phyloP scores from a whole-genome alignment of 352 stramenopile species.

The Phytophthora pini region DNA sequence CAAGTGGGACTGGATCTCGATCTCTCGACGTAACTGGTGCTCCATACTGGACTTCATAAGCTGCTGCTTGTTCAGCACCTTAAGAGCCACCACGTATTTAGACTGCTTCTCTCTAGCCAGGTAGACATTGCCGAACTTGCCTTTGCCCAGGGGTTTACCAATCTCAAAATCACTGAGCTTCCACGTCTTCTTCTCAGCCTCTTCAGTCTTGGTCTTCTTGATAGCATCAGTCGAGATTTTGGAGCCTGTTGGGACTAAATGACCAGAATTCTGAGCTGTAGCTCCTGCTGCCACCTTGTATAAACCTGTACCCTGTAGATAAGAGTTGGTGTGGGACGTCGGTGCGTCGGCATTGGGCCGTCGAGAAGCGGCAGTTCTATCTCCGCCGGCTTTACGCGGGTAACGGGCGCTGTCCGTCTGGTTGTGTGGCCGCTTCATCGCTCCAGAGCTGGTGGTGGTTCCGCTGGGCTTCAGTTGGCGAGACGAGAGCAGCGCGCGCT shows the following conservation, averaged over 20 bases:
- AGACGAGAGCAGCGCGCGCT: constrained; percentile 26
- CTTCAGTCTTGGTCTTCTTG: constrained; percentile 23
- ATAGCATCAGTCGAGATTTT: constrained; percentile 4
- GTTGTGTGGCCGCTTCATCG: constrained; percentile 44
- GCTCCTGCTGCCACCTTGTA: constrained; percentile 18
- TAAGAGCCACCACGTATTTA: constrained; percentile 99
- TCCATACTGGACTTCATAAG: constrained; percentile 98
- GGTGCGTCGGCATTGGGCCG: constrained; percentile 25
- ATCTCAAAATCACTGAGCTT: constrained; percentile 99
- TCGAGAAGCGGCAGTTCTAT: constrained; percentile 22
- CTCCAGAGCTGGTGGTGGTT: constrained; percentile 6
- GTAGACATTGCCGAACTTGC: constrained; percentile 99
- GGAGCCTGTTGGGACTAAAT: not conserved
- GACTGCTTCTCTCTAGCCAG: constrained; percentile 97
- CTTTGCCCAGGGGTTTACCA: constrained; percentile 96
- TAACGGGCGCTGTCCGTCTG: constrained; percentile 33
- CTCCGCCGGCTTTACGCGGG: constrained; percentile 38
- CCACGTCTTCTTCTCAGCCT: constrained; percentile 71
- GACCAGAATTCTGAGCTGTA: constrained; percentile 16
- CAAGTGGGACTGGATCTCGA: constrained; percentile 99
- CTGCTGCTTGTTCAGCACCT: constrained; percentile 98
- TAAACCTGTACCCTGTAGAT: constrained; percentile 22
- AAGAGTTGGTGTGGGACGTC: constrained; percentile 27
- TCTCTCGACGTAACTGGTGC: constrained; percentile 98
- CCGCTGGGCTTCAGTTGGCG: constrained; percentile 25